A percentile compares a stretch with the other conserved stretches of the same genome.
Evolutionary conservation across 2,329 filamentous ascomycete genomes (phyloP).

Genomic region (Bipolaris bicolor): DNA sequence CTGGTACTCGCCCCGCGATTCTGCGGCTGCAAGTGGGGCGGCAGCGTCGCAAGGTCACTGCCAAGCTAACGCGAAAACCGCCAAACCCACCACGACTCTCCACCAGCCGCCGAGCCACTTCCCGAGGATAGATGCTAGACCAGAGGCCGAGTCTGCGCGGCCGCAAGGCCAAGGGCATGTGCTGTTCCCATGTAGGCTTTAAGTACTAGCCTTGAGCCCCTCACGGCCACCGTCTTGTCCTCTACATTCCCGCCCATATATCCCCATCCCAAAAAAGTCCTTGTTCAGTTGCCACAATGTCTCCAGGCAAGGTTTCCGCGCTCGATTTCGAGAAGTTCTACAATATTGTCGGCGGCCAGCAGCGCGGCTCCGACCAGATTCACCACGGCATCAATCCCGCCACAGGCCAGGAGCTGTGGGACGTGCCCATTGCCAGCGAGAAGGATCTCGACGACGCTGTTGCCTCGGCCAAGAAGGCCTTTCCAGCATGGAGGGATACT

Average conservation of each 20-base stretch:
- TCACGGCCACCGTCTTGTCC: not conserved
- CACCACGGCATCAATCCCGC: slow-evolving; percentile 60
- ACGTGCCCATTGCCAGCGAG: slow-evolving; percentile 57
- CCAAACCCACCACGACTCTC: not conserved
- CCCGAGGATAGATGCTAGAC: not conserved
- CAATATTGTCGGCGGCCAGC: slow-evolving; percentile 61
- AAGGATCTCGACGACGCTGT: slow-evolving; percentile 61
- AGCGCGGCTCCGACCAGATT: slow-evolving; percentile 50
- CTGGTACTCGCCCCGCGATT: slow-evolving; percentile 20
- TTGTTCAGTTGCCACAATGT: slow-evolving; percentile 46
- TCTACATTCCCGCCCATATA: not conserved
- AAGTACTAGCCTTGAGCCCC: slow-evolving; percentile 6
- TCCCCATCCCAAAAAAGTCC: not conserved
- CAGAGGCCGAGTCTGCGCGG: not conserved
- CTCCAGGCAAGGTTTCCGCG: slow-evolving; percentile 52
- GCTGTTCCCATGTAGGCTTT: slow-evolving; percentile 5
- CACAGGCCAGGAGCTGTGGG: slow-evolving; percentile 56
- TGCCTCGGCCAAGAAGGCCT: slow-evolving; percentile 55
- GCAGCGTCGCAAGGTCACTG: slow-evolving; percentile 12
- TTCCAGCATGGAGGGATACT: slow-evolving; percentile 54
- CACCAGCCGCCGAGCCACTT: not conserved
- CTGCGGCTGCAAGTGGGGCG: slow-evolving; percentile 19
- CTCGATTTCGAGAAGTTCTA: slow-evolving; percentile 54
- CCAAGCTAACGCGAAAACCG: slow-evolving; percentile 10
- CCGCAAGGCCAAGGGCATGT: not conserved